These are phyloP conservation scores for Boletellus ananas DNA, from an alignment of 768 basidiomycete genomes.

Conservation along the genomic window DNA sequence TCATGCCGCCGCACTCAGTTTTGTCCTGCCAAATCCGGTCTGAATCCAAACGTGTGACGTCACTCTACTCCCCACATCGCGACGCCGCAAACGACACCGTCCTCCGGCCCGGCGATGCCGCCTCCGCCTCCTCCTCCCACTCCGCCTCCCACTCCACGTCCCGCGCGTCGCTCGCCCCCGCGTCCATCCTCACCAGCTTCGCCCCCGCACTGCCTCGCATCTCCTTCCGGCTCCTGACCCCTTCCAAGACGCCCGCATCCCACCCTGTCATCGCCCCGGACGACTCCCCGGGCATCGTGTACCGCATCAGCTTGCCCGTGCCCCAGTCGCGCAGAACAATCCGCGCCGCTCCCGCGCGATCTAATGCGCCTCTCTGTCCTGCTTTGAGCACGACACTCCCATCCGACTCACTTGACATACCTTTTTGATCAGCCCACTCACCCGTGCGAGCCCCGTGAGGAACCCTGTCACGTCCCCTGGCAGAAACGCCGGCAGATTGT, in stretches of 20 bases:
- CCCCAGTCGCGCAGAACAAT: conserved; percentile 85
- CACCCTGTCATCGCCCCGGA: conserved; percentile 19
- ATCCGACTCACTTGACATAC: conserved; percentile 34
- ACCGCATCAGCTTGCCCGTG: conserved; percentile 67
- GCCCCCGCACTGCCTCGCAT: conserved; percentile 46
- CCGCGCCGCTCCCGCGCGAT: conserved; percentile 71
- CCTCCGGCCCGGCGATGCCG: conserved; percentile 38
- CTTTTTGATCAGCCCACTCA: conserved; percentile 74
- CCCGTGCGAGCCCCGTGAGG: conserved; percentile 71
- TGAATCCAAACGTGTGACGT: conserved; percentile 21
- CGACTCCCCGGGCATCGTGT: conserved; percentile 50
- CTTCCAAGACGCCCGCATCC: conserved; percentile 49
- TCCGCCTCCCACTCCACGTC: conserved; percentile 37
- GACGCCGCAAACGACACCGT: conserved; percentile 44
- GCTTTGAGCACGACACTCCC: conserved; percentile 9
- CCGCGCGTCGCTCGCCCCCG: conserved; percentile 39
- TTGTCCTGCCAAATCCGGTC: conserved; percentile 18
- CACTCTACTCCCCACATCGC: conserved; percentile 11
- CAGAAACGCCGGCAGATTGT: conserved; percentile 76
- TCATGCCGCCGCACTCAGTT: conserved; percentile 17
- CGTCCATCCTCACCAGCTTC: conserved; percentile 55
- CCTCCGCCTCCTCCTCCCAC: conserved; percentile 36
- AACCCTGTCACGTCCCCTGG: conserved; percentile 67
- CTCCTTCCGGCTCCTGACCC: conserved; percentile 57
- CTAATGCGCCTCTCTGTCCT: conserved; percentile 63